Percentiles rank a stretch among this genome's conserved stretches.
phyloP scores from a whole-genome alignment of 2,329 filamentous ascomycete species.

The Hypomyces perniciosus region DNA sequence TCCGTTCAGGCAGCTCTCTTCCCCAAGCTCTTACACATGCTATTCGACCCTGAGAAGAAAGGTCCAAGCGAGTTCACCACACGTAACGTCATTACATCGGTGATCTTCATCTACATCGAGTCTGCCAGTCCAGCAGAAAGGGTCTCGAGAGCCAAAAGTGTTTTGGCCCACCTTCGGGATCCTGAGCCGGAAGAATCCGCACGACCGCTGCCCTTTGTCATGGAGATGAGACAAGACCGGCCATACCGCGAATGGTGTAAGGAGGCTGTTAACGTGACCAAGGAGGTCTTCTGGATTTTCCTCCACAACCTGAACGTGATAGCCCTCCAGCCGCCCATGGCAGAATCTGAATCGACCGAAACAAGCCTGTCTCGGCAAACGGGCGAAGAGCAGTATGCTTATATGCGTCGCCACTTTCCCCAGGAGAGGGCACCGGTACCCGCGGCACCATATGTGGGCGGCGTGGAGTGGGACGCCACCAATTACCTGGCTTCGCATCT shows the following conservation, averaged over 20 bases:
- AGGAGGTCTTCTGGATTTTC: constrained; percentile 99
- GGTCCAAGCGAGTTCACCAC: constrained; percentile 96
- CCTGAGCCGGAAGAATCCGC: constrained; percentile 69
- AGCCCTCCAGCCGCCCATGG: constrained; percentile 49
- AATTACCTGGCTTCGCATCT: constrained; percentile 92
- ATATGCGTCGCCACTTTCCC: constrained; percentile 71
- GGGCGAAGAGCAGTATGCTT: constrained; percentile 45
- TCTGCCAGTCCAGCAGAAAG: constrained; percentile 56
- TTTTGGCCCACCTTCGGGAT: constrained; percentile 75
- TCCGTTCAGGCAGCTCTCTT: constrained; percentile 77
- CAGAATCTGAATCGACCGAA: constrained; percentile 16
- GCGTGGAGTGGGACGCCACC: constrained; percentile 97
- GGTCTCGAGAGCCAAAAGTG: constrained; percentile 61
- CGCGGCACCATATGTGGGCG: constrained; percentile 90
- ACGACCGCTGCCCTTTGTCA: constrained; percentile 75
- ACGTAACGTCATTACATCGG: constrained; percentile 78
- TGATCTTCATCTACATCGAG: constrained; percentile 84
- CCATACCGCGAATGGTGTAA: constrained; percentile 94
- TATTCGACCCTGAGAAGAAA: constrained; percentile 98
- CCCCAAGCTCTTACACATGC: constrained; percentile 76
- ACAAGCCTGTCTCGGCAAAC: constrained; percentile 17
- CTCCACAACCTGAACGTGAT: constrained; percentile 89
- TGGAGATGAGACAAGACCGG: constrained; percentile 79
- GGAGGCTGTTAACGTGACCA: constrained; percentile 86
- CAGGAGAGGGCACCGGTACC: constrained; percentile 82